Base-by-base conservation (phyloP, 1,284 basidiomycete genomes). In the Mycena sp. region DNA sequence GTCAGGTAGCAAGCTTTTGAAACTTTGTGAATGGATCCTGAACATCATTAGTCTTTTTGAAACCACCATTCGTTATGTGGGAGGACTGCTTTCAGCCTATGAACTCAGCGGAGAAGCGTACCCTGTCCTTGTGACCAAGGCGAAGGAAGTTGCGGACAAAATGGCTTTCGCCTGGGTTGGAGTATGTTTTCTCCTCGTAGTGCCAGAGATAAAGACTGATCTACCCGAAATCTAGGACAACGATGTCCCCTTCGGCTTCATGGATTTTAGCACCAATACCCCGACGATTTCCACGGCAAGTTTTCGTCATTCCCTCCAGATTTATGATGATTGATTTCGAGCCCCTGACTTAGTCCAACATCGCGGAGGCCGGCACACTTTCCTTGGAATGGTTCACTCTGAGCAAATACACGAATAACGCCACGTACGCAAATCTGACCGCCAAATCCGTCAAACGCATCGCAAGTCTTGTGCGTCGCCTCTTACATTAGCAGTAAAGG, bases 31-130 rank as follows among this genome's bases (percentile, higher is more conserved):
- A 7, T 40, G 14, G 3, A 19, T 12, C 11, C 52, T 62, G 37
- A 54, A 21, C 25, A 14, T 25, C 40, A 14, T 16, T 62, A 86
- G 87, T 38, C 75, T 91, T 7, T 93, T 93, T 71, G 92, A 94
- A 77, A 91, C 89, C 2, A 88, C 85, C 0, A 94, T 94, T 64
- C 88, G 92, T 16, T 93, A 80, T 82, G 70, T 86, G 6, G 84
- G 75, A 1, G 81, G 81, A 0, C 71, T 84, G 28, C 71, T 94
- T 17, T 87, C 87, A 23, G 87, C 91, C 1, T 92, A 90, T 72
- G 91, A 94, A 71, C 81, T 94, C 23, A 88, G 86, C 32, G 87
- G 85, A 9, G 75, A 86, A 71, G 70, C 83, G 41, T 72, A 82
- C 55, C 71, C 74, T 2, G 70, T 78, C 9, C 74, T 88, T 41